Base-by-base conservation (phyloP, 768 basidiomycete species). In the Rhodotorula graminis region DNA sequence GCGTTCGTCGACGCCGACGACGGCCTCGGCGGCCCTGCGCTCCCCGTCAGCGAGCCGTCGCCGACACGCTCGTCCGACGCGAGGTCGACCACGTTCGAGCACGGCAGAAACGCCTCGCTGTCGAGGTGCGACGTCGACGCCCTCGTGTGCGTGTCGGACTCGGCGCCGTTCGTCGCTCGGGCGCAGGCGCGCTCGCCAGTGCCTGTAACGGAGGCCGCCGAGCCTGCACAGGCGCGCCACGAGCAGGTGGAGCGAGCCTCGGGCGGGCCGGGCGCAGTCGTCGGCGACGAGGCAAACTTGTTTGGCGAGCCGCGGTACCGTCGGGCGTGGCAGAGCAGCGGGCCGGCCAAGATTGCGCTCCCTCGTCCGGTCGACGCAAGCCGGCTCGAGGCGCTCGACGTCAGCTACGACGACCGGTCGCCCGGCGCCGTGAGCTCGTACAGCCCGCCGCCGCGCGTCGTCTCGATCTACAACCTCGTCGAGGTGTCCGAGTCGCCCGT, bases 1-100 rank as follows among this genome's bases (percentile, higher is more conserved):
- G 5, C 9, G 27, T 71, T 58, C 42, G 70, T 58, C 47, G 61
- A 55, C 27, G 70, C 70, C 8, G 70, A 70, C 2, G 69, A 71
- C 27, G 61, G 61, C 4, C 60, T 55, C 16, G 70, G 37, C 37
- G 37, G 37, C n/a, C n/a, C n/a, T n/a, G n/a, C n/a, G n/a, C n/a
- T n/a, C n/a, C n/a, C n/a, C n/a, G n/a, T n/a, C n/a, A n/a, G n/a
- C n/a, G n/a, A n/a, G n/a, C n/a, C n/a, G n/a, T n/a, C n/a, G n/a
- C n/a, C n/a, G n/a, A n/a, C n/a, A n/a, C n/a, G n/a, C n/a, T n/a
- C n/a, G n/a, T n/a, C n/a, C n/a, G n/a, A n/a, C n/a, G n/a, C n/a
- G n/a, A n/a, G 37, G 37, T 9, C 37, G 37, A 37, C 37, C 5
- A 4, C 37, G 37, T 9, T 4, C 37, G 37, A 37, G 37, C 37